Percentiles rank a stretch among this genome's conserved stretches.
Conservation (phyloP, 345 rosid species). For the Eucalyptus pauciflora region DNA sequence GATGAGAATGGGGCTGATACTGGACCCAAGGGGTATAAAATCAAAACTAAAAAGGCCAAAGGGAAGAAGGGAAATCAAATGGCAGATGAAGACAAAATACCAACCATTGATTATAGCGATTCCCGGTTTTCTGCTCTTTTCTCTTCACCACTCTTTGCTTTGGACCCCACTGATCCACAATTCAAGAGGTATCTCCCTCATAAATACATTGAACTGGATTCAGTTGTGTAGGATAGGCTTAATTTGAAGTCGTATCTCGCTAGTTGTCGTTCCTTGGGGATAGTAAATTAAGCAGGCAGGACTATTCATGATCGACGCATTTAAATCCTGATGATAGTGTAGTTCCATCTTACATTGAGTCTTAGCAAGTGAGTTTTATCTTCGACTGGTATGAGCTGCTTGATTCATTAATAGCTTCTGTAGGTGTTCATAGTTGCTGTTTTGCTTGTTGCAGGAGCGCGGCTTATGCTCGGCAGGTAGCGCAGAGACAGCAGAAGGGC, state of each 20-base stretch:
- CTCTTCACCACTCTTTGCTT: conserved; percentile 49
- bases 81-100: conserved; percentile 55
- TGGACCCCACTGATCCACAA: conserved; percentile 96
- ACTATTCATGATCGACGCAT: background rate
- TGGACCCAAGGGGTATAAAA: conserved; percentile 70
- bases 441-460: conserved; percentile 63
- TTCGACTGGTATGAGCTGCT: background rate
- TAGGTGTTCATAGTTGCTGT: background rate
- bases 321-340: background rate
- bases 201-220: background rate
- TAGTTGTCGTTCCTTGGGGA: background rate
- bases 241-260: background rate
- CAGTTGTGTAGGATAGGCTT: background rate
- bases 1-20: conserved; percentile 52
- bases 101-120: conserved; percentile 41
- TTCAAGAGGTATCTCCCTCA: conserved; percentile 56
- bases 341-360: background rate
- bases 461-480: conserved; percentile 55
- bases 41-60: conserved; percentile 47
- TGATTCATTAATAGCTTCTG: background rate
- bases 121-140: conserved; percentile 59
- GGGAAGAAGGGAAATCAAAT: conserved; percentile 43
- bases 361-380: background rate
- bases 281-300: background rate
- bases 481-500: conserved; percentile 36